Percentiles rank a stretch among this genome's conserved stretches.
These are phyloP conservation scores for Colletotrichum sp. DNA, from an alignment of 2,329 filamentous ascomycete genomes.

Conservation along the genomic window DNA sequence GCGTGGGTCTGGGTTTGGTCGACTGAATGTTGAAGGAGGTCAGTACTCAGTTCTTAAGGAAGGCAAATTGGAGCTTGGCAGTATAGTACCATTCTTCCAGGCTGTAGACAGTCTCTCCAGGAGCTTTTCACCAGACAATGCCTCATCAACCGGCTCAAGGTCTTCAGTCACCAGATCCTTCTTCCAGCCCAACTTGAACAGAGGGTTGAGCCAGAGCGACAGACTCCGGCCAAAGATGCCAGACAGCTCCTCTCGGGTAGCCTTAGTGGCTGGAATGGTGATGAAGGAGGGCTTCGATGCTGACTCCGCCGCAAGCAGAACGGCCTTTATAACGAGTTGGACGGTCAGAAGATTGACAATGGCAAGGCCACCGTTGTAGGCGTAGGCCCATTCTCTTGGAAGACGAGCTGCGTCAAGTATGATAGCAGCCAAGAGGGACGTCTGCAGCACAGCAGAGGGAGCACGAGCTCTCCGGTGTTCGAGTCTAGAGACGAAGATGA, in stretches of 20 bases:
- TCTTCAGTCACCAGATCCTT: neutral
- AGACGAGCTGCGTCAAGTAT: neutral
- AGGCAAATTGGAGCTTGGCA: neutral
- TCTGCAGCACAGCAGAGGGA: neutral
- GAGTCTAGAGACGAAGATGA: neutral
- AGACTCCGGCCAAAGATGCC: constrained; percentile 6
- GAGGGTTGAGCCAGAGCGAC: neutral
- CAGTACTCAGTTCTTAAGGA: neutral
- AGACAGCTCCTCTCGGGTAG: neutral
- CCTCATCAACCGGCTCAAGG: neutral
- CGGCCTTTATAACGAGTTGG: neutral
- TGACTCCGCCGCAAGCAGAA: neutral
- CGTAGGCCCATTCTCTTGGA: neutral
- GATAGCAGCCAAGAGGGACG: neutral
- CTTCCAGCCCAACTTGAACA: neutral
- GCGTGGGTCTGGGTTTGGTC: neutral
- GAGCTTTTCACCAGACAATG: neutral
- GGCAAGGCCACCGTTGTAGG: too few relatives aligned
- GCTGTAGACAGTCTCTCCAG: neutral
- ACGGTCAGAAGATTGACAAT: neutral
- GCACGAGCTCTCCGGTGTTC: neutral
- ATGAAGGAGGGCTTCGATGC: neutral
- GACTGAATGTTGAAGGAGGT: neutral
- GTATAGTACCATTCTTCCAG: neutral
- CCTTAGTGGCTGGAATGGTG: neutral